A percentile compares a stretch with the other conserved stretches of the same genome.
Conservation (phyloP, 2,329 filamentous ascomycete genomes). For the Cladorrhinum sp. region DNA sequence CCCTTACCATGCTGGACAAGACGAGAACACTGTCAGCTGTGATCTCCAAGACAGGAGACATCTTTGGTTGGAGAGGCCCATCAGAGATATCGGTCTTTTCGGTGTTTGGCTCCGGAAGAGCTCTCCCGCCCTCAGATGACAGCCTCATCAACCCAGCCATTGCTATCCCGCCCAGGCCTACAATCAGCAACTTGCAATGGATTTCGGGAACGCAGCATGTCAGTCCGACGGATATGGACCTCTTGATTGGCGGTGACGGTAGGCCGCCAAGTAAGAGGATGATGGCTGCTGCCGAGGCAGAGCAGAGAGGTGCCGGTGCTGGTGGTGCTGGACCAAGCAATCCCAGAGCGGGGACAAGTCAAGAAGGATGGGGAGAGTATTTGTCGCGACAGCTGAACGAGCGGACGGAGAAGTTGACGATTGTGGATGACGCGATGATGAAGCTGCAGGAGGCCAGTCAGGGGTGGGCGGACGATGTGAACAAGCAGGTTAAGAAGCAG, state of each 20-base stretch:
- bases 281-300: conserved; percentile 73
- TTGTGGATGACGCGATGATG: conserved; percentile 83
- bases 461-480: conserved; percentile 83
- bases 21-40: conserved; percentile 66
- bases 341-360: conserved; percentile 29
- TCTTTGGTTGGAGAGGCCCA: conserved; percentile 85
- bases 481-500: conserved; percentile 81
- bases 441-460: conserved; percentile 75
- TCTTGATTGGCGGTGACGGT: conserved; percentile 85
- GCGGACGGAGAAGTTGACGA: conserved; percentile 78
- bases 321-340: conserved; percentile 31
- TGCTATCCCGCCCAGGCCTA: conserved; percentile 73
- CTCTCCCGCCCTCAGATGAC: conserved; percentile 63
- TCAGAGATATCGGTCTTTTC: conserved; percentile 81
- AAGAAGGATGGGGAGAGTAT: conserved; percentile 73
- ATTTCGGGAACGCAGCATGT: conserved; percentile 92
- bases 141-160: conserved; percentile 75
- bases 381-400: conserved; percentile 85
- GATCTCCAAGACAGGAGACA: conserved; percentile 74
- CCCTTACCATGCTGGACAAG: conserved; percentile 69
- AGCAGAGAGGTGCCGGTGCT: conserved; percentile 54
- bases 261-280: conserved; percentile 86
- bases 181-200: conserved; percentile 95
- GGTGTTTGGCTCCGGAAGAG: conserved; percentile 73
- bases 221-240: conserved; percentile 80